Evolutionary conservation across 2,329 filamentous ascomycete genomes (phyloP), one percentile per base, ranked within the genome.

Genomic region (Claviceps pusilla): DNA sequence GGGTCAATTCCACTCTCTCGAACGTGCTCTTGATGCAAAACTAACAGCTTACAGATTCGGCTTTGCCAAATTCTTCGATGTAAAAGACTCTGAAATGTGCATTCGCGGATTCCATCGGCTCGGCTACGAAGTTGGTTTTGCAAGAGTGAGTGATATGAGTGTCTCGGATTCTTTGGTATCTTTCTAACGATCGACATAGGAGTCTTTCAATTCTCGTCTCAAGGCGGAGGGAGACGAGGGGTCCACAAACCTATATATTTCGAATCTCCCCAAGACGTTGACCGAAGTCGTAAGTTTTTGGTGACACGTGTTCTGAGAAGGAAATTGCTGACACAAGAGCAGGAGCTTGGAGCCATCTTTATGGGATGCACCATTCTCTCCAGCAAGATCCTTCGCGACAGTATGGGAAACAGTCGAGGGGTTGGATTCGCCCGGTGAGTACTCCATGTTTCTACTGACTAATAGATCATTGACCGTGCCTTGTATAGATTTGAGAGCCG

Each of bases 181-280:
- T 33, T 16, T 54, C 61, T 70, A 52, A 70, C 58, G 62, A 58
- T 2, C 29, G 56, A 35, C 11, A 12, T 56, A 94, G 86, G 93
- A 97, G 75, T 97, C 91, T 24, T 96, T 97, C 73, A 98, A 98
- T 70, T 90, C 90, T 61, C 89, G 94, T 62, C 86, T 98, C 63
- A 97, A 98, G 77, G 91, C 93, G 48, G 87, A 97, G 65, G 86
- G 90, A 54, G 91, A 98, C 64, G 87, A 86, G 52, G 65, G 71
- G 46, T 97, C 94, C 49, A 97, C 93, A 59, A 98, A 98, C 67
- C 80, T 98, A 59, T 98, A 98, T 70, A 90, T 97, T 58, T 98
- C 94, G 33, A 98, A 97, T 70, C 79, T 98, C 48, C 93, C 93
- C 41, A 90, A 91, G 71, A 82, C 84, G 58, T 83, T 95, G 77